Evolutionary conservation across 306 rosid genomes (phyloP), one percentile per base, ranked within the genome.

Genomic region (Begonia masoniana): DNA sequence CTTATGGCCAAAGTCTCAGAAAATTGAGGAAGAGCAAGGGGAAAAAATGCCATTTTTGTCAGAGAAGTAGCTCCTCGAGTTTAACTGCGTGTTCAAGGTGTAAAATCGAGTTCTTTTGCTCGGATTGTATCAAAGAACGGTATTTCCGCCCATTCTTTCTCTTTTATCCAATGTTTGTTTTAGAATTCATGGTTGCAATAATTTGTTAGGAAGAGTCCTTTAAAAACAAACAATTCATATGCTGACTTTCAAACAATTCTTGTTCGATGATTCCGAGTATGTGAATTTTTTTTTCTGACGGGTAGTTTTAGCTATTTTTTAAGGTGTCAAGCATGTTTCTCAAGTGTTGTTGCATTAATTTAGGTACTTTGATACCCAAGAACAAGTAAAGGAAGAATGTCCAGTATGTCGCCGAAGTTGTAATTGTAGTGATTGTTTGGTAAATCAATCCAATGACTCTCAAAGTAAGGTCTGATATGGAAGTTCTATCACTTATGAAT

Each of bases 391-490:
- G 79, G 70, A 52, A 74, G 94, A 88, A 46, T 92, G 99, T 64
- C 99, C 99, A 10, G 99, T 86, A 57, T 92, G 99, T 62, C 88
- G 84, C 58, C 76, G 84, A 75, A 76, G 80, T 64, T 92, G 99
- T 76, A 64, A 84, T 56, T 92, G 99, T 68, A 83, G 83, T 77
- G 81, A 86, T 71, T 92, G 99, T 68, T 68, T 71, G 62, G 72
- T 70, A 62, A 76, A 70, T 75, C 85, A 73, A 64, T 62, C 75
- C 60, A 70, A 70, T 63, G 88, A 81, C 72, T 73, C 67, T 62
- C 88, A 86, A 83, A 81, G 93, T 83, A 86, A 92, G 99, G 99
- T 92, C 87, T 77, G 99, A 77, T 66, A 79, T 79, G 68, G 74
- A 67, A 71, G 59, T 71, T 64, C 54, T 45, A 61, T 64, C 51